Evolutionary conservation across 2,329 filamentous ascomycete species (phyloP).

Genomic region (Sclerotinia trifoliorum): DNA sequence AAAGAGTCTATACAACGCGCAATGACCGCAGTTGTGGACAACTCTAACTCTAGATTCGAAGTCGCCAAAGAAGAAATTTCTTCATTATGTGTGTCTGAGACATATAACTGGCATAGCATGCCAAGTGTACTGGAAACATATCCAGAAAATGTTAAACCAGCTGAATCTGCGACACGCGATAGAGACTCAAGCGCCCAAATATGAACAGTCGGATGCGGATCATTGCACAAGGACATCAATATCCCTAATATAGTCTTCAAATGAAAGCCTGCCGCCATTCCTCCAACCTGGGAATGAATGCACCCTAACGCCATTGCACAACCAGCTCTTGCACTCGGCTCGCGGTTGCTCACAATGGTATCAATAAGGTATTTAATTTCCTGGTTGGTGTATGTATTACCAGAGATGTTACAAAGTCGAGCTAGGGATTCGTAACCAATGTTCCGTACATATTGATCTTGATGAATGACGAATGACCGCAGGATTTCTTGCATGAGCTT

Average conservation of each 20-base stretch:
- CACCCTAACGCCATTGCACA: conserved; percentile 91
- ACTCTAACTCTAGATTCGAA: conserved; percentile 85
- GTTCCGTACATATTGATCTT: conserved; percentile 81
- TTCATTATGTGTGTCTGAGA: conserved; percentile 84
- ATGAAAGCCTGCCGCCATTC: conserved; percentile 95
- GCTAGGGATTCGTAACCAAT: conserved; percentile 84
- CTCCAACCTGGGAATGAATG: conserved; percentile 92
- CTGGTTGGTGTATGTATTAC: conserved; percentile 81
- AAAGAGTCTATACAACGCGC: conserved; percentile 90
- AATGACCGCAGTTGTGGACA: conserved; percentile 78
- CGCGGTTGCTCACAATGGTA: conserved; percentile 88
- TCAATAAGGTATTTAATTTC: conserved; percentile 93
- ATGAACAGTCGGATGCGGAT: conserved; percentile 91
- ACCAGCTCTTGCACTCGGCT: conserved; percentile 88
- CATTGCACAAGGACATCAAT: conserved; percentile 94
- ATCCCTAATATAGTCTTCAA: conserved; percentile 97
- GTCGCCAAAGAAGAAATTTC: conserved; percentile 77
- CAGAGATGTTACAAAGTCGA: conserved; percentile 72
- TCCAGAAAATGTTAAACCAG: conserved; percentile 85
- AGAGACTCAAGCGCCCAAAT: conserved; percentile 94
- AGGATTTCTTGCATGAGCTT: conserved; percentile 77
- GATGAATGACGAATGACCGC: conserved; percentile 71
- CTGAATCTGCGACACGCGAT: conserved; percentile 82
- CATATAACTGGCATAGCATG: conserved; percentile 91
- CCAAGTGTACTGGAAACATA: conserved; percentile 89